A percentile compares a stretch with the other conserved stretches of the same genome.
These are phyloP conservation scores for Ambrosia artemisiifolia DNA, from an alignment of 129 eudicot genomes.

Conservation along the genomic window DNA sequence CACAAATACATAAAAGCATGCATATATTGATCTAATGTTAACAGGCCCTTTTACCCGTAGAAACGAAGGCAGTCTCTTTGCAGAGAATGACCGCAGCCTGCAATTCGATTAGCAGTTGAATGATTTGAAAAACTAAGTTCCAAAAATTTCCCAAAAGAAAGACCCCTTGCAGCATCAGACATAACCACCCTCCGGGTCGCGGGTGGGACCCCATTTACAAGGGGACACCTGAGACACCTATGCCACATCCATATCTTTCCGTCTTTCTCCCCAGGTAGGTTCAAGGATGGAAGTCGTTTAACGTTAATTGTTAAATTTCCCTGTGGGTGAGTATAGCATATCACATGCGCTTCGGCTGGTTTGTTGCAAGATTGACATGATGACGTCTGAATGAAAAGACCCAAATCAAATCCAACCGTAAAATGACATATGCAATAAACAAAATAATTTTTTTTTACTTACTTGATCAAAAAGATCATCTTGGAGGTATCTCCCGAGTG, in stretches of 20 bases:
- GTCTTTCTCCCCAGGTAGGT: constrained; percentile 78
- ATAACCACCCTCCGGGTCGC: constrained; percentile 77
- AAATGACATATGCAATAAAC: neutral
- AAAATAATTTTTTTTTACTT: neutral
- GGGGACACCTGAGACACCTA: constrained; percentile 82
- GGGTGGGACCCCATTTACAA: constrained; percentile 70
- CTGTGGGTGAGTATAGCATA: constrained; percentile 85
- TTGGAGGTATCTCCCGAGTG: constrained; percentile 86
- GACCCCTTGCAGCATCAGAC: constrained; percentile 99
- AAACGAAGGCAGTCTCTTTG: constrained; percentile 96
- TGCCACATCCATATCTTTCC: constrained; percentile 99
- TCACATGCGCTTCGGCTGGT: constrained; percentile 82
- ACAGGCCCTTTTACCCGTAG: constrained; percentile 52
- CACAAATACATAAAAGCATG: neutral
- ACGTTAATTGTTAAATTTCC: constrained; percentile 87
- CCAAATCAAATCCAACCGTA: neutral
- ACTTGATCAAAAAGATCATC: constrained; percentile 95
- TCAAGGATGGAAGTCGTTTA: constrained; percentile 54
- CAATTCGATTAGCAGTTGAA: constrained; percentile 88
- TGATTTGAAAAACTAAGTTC: constrained; percentile 96
- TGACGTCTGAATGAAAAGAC: constrained; percentile 46
- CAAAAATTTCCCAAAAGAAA: constrained; percentile 92
- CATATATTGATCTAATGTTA: neutral
- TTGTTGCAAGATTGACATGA: constrained; percentile 70
- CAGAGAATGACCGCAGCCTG: constrained; percentile 91